Conservation (phyloP, 441 rosid genomes). For the Metrosideros polymorpha region DNA sequence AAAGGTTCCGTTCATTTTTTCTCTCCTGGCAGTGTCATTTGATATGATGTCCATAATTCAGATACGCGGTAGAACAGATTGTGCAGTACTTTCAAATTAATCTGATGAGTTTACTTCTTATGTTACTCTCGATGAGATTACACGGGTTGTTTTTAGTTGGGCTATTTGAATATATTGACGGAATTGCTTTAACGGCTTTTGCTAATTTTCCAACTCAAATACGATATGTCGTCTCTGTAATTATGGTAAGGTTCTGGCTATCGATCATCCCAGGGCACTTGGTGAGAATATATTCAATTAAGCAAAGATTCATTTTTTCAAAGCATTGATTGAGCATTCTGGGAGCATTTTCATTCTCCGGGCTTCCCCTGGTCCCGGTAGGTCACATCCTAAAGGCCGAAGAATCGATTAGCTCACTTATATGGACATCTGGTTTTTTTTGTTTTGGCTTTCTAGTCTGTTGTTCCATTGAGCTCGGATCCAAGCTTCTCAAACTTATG, state of each 20-base stretch:
- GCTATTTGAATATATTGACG: neutral
- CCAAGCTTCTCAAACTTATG: neutral
- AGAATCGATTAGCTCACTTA: neutral
- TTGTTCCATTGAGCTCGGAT: neutral
- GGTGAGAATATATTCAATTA: neutral
- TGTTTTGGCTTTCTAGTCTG: neutral
- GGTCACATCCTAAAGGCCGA: neutral
- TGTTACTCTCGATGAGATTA: too few relatives aligned
- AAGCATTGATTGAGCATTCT: neutral
- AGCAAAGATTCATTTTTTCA: neutral
- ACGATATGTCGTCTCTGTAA: neutral
- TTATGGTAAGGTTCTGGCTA: neutral
- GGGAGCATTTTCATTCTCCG: neutral
- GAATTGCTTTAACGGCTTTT: neutral
- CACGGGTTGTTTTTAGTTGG: neutral
- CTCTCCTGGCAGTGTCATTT: neutral
- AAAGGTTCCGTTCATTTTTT: neutral
- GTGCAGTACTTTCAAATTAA: neutral
- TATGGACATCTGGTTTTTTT: neutral
- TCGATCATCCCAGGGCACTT: neutral
- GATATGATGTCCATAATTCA: neutral
- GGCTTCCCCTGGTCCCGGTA: neutral
- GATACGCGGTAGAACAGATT: neutral
- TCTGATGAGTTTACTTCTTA: neutral
- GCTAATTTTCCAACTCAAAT: neutral